Conservation (phyloP, 345 rosid genomes). For the Dipteronia dyeriana region DNA sequence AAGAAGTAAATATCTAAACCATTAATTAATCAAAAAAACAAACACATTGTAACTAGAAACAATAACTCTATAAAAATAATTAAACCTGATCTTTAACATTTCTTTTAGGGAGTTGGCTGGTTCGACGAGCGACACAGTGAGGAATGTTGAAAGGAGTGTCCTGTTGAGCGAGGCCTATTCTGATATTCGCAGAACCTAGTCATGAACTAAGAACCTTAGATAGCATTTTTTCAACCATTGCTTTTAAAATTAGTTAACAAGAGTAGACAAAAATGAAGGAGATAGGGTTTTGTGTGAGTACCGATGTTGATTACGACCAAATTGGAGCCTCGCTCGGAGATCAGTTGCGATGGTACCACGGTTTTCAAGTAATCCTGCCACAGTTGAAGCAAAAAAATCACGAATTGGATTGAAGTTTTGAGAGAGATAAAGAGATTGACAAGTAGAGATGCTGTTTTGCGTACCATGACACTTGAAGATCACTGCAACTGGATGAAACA, state of each 20-base stretch:
- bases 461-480: no score
- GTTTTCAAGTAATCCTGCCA: constrained; percentile 93
- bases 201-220: constrained; percentile 7
- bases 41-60: background rate
- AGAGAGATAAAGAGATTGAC: background rate
- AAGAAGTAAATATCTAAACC: background rate
- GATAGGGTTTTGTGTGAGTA: constrained; percentile 20
- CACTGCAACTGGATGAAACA: no score
- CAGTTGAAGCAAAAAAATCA: background rate
- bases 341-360: constrained; percentile 82
- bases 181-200: constrained; percentile 70
- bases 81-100: constrained; percentile 75
- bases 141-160: constrained; percentile 71
- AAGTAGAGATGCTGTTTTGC: no score
- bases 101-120: constrained; percentile 43
- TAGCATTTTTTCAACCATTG: background rate
- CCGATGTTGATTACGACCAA: constrained; percentile 89
- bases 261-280: background rate
- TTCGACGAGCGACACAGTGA: constrained; percentile 80
- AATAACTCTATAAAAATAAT: background rate
- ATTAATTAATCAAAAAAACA: background rate
- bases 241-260: background rate
- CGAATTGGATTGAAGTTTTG: background rate
- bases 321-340: constrained; percentile 84
- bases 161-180: constrained; percentile 80